Evolutionary conservation across 192 early-diverging fungal genomes (phyloP), one percentile per base, ranked within the genome.

Genomic region (Thamnidium elegans): DNA sequence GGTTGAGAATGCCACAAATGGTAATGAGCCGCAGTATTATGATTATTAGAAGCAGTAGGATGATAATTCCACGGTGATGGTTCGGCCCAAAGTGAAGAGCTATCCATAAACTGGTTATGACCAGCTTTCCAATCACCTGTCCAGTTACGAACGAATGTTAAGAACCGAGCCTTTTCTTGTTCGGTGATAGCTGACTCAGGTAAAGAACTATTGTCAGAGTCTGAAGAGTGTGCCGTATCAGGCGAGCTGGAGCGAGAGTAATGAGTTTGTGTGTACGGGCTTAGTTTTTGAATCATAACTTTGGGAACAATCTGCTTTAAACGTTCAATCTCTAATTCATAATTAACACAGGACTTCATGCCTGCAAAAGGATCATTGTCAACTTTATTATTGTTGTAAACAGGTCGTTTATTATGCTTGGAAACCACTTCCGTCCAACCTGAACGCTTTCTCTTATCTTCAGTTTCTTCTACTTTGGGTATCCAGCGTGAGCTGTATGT

Each of bases 321-420:
- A 31, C 73, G 68, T 52, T 75, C 73, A 43, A 75, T 75, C 47
- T 75, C 73, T 20, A 67, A 68, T 30, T 75, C 58, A 21, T 75
- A 75, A 36, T 75, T 63, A 17, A 75, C 65, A 20, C 62, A 68
- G 0, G 68, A 47, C 15, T 75, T 70, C 73, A 75, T 75, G 32
- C 73, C 73, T 15, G 73, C 68, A 63, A 75, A 75, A 9, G 73
- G 73, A 56, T 74, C 66, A 31, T 48, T 7, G 17, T 51, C 58
- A 39, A 39, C 7, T 39, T 39, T 39, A 4, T 1, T 1, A 6
- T 39, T 39, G 36, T 39, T 39, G 36, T 39, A 39, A 6, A 39
- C 36, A 19, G 3, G 3, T 39, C 31, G 31, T 20, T 58, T 58
- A 14, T 58, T 58, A 6, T 58, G 23, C 14, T 11, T 54, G 26